Evolutionary conservation across 805 yeast species (phyloP), one percentile per base, ranked within the genome.

Genomic region (Lipomyces kockii): DNA sequence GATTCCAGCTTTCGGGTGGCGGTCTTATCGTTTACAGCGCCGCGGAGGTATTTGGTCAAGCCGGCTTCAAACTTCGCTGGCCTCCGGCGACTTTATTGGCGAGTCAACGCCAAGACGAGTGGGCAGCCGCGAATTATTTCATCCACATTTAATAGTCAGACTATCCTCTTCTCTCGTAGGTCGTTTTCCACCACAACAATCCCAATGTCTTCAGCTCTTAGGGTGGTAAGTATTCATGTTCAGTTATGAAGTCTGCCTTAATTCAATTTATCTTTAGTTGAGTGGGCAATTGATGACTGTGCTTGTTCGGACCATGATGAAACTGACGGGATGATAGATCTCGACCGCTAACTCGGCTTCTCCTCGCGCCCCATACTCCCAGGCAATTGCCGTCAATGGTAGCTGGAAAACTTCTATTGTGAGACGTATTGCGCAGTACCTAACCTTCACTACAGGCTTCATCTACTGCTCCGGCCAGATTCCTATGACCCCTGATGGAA

Each of bases 311-410:
- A n/a, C 39, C 14, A 2, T 43, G 22, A n/a, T 43, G 22, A 7
- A 17, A 17, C 49, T 43, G 49, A 43, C 14, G 22, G 11, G 49
- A 43, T 22, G 29, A 52, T 55, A 66, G 73, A 70, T 91, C 67
- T 83, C 84, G 74, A 87, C 97, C 62, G 82, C 86, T 71, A 83
- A 82, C 73, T 97, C 98, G 49, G 98, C 99, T 73, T 92, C 97
- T 67, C 97, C 98, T 69, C 97, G 97, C 53, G 98, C 97, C 51
- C 87, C 97, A 14, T 94, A 94, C 80, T 91, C 97, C 35, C 99
- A 95, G 80, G 99, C 98, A 59, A 86, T 93, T 79, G 92, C 90
- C 82, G 97, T 88, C 74, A 91, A 91, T 79, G 86, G 82, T 78
- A 63, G 20, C 20, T 27, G n/a, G 29, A 3, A n/a, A 27, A 56